Evolutionary conservation across 2,329 filamentous ascomycete genomes (phyloP).

Genomic region (Dactylellina parvicollis): DNA sequence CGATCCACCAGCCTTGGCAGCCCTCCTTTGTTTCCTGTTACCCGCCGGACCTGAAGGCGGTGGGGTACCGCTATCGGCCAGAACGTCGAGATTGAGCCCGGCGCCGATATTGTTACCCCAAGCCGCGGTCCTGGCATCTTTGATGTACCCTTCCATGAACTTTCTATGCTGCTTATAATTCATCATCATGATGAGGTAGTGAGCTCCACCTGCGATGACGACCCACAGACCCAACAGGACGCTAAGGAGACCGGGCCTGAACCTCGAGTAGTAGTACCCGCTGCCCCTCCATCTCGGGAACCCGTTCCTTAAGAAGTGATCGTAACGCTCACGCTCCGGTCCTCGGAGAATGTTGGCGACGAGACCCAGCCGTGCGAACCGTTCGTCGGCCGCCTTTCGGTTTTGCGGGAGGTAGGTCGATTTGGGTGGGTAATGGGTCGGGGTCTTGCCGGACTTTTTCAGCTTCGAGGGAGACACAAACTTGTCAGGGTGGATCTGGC

Average conservation of each 20-base stretch:
- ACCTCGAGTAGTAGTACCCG: conserved; percentile 96
- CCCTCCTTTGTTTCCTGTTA: conserved; percentile 64
- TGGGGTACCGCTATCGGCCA: conserved; percentile 34
- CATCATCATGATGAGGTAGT: conserved; percentile 86
- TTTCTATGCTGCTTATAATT: conserved; percentile 89
- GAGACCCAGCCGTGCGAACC: conserved; percentile 83
- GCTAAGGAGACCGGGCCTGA: conserved; percentile 86
- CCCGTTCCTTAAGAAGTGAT: conserved; percentile 90
- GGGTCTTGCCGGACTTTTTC: conserved; percentile 62
- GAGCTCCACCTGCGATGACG: conserved; percentile 81
- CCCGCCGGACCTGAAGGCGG: conserved; percentile 55
- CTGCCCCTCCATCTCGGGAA: conserved; percentile 98
- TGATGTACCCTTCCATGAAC: conserved; percentile 91
- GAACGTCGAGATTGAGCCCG: conserved; percentile 25
- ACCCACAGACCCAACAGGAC: conserved; percentile 84
- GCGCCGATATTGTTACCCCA: conserved; percentile 74
- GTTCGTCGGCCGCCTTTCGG: conserved; percentile 81
- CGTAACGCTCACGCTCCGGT: conserved; percentile 83
- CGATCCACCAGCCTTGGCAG: conserved; percentile 62
- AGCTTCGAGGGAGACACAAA: conserved; percentile 71
- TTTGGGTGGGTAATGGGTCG: conserved; percentile 69
- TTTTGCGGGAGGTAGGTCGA: conserved; percentile 73
- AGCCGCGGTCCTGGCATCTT: conserved; percentile 83
- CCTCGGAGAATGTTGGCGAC: conserved; percentile 88
- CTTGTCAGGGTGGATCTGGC: conserved; percentile 91